These are phyloP conservation scores for Tuber umbilicatum DNA, from an alignment of 495 filamentous ascomycete species.

Conservation along the genomic window DNA sequence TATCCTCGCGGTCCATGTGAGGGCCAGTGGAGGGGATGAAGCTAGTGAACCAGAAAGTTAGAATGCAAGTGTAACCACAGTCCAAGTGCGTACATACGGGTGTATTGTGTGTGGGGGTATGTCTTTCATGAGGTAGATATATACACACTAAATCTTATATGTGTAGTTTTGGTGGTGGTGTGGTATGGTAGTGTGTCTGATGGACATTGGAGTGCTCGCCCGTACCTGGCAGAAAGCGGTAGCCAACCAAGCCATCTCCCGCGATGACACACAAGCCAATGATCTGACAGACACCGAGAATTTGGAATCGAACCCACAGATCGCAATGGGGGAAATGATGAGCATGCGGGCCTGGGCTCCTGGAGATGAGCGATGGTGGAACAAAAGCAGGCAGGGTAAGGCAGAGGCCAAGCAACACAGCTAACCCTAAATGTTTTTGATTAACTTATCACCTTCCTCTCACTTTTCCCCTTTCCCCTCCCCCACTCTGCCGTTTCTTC, in stretches of 20 bases:
- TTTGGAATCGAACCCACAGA: not conserved
- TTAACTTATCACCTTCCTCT: not conserved
- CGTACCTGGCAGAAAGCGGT: conserved; percentile 1
- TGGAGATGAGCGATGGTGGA: not conserved
- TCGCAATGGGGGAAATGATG: not conserved
- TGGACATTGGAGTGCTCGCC: not conserved
- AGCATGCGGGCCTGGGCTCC: not conserved
- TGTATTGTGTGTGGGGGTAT: not conserved
- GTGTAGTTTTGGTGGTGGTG: not conserved
- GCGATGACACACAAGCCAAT: not conserved
- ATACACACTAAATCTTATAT: not conserved
- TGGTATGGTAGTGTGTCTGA: not conserved
- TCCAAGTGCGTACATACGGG: not conserved
- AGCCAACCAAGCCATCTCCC: not conserved
- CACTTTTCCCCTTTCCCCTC: not conserved
- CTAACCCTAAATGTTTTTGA: not conserved
- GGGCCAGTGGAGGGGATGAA: not conserved
- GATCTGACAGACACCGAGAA: conserved; percentile 5
- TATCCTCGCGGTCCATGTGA: not conserved
- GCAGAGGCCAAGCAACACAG: not conserved
- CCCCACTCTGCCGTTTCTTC: not conserved
- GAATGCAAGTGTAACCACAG: not conserved
- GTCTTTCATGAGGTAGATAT: not conserved
- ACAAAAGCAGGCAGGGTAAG: not conserved
- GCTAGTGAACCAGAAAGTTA: not conserved